A percentile compares a stretch with the other conserved stretches of the same genome.
These are phyloP conservation scores for Ganoderma leucocontextum DNA, from an alignment of 1,284 basidiomycete genomes.

Conservation along the genomic window DNA sequence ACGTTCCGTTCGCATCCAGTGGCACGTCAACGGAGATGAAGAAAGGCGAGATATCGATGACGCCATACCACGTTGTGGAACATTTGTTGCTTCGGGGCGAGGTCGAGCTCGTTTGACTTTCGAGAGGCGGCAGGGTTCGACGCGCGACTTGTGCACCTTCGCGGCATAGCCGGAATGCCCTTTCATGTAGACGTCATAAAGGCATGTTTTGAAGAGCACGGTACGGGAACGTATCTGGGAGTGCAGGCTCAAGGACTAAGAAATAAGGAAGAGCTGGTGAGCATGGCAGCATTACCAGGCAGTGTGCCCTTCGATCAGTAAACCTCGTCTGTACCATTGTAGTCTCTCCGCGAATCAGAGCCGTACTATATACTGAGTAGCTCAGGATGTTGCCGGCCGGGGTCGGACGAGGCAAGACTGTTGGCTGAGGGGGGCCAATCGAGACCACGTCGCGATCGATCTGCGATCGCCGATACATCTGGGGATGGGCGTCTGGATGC, in stretches of 20 bases:
- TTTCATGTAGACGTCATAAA: too few relatives aligned
- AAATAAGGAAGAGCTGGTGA: too few relatives aligned
- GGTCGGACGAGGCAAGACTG: background rate
- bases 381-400: background rate
- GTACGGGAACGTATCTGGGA: too few relatives aligned
- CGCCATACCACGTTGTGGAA: conserved; percentile 76
- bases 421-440: background rate
- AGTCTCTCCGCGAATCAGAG: too few relatives aligned
- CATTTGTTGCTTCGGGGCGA: conserved; percentile 72
- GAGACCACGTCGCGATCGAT: conserved; percentile 1
- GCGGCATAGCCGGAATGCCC: background rate
- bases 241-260: too few relatives aligned
- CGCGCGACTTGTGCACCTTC: background rate
- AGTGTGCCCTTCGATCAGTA: too few relatives aligned
- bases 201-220: too few relatives aligned
- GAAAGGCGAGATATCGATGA: conserved; percentile 74
- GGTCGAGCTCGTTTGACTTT: conserved; percentile 69
- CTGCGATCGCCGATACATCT: background rate
- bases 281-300: too few relatives aligned
- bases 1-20: conserved; percentile 45
- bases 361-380: too few relatives aligned
- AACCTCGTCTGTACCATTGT: too few relatives aligned
- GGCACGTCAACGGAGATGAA: conserved; percentile 69
- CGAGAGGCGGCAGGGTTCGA: background rate
- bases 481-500: background rate